phyloP scores from a whole-genome alignment of 83 land plant species.

The Picea engelmannii region DNA sequence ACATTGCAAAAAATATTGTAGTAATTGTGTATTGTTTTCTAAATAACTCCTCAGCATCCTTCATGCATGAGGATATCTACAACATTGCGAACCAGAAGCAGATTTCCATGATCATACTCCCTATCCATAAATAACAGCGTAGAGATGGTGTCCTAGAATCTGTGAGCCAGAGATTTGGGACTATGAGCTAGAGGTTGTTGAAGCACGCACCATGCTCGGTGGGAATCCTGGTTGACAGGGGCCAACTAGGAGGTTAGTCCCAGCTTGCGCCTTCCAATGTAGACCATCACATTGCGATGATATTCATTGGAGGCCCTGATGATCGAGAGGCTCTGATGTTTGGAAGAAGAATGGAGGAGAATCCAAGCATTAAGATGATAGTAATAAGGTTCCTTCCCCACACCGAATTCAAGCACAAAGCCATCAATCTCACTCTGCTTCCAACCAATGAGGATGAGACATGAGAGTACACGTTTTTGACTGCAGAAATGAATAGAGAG shows the following conservation, averaged over 20 bases:
- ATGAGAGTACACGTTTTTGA: conserved; percentile 32
- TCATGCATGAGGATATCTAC: conserved; percentile 59
- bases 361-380: conserved; percentile 63
- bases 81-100: conserved; percentile 44
- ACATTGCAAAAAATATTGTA: too few relatives aligned
- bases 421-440: conserved; percentile 25
- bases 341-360: conserved; percentile 79
- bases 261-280: conserved; percentile 21
- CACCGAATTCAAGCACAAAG: not conserved
- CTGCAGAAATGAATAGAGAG: not conserved
- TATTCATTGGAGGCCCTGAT: conserved; percentile 91
- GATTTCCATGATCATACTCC: conserved; percentile 56
- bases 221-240: conserved; percentile 74
- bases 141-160: not conserved
- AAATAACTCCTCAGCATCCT: too few relatives aligned
- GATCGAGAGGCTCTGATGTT: conserved; percentile 80
- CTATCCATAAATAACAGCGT: conserved; percentile 49
- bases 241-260: conserved; percentile 28
- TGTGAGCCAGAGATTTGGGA: too few relatives aligned
- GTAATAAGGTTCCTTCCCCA: conserved; percentile 34
- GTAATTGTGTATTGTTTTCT: too few relatives aligned
- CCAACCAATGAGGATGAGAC: conserved; percentile 9
- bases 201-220: not conserved
- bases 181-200: too few relatives aligned
- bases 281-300: conserved; percentile 40